Conservation (phyloP, 495 filamentous ascomycete species). For the Diplogelasinospora grovesii region DNA sequence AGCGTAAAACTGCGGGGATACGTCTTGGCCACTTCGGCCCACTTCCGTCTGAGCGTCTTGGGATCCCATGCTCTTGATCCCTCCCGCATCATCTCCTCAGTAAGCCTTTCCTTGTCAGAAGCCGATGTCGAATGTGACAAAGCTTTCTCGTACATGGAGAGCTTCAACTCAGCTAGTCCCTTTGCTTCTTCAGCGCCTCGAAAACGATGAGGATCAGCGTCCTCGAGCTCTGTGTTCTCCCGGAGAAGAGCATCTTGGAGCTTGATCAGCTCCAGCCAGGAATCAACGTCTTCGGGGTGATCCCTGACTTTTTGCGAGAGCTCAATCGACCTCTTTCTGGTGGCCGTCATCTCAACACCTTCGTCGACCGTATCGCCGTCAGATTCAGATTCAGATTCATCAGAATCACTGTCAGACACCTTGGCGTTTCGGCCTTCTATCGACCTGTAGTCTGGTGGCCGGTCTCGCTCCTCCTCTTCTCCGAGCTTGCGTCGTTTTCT, state of each 20-base stretch:
- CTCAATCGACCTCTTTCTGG: slow-evolving; percentile 46
- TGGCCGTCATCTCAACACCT: slow-evolving; percentile 31
- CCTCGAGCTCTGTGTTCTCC: slow-evolving; percentile 30
- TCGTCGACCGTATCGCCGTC: slow-evolving; percentile 31
- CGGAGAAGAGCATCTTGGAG: slow-evolving; percentile 63
- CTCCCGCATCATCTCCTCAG: slow-evolving; percentile 64
- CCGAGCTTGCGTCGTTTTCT: slow-evolving; percentile 17
- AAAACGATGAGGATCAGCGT: slow-evolving; percentile 17
- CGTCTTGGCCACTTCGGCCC: slow-evolving; percentile 53
- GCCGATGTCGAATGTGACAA: slow-evolving; percentile 44
- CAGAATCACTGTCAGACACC: slow-evolving; percentile 16
- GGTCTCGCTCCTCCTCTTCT: slow-evolving; percentile 33
- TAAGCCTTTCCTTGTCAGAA: slow-evolving; percentile 47
- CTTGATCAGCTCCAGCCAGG: slow-evolving; percentile 71
- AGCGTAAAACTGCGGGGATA: slow-evolving; percentile 56
- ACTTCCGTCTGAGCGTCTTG: slow-evolving; percentile 53
- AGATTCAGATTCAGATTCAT: slow-evolving; percentile 50
- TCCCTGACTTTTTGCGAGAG: slow-evolving; percentile 54
- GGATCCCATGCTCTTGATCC: slow-evolving; percentile 66
- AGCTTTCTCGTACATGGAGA: slow-evolving; percentile 77
- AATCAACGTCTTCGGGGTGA: slow-evolving; percentile 55
- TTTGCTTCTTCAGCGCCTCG: slow-evolving; percentile 46
- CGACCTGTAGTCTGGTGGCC: slow-evolving; percentile 56
- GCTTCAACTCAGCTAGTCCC: slow-evolving; percentile 67
- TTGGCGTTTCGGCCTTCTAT: slow-evolving; percentile 62